These are phyloP conservation scores for Microsporum audouinii DNA, from an alignment of 2,329 filamentous ascomycete genomes.

Conservation along the genomic window DNA sequence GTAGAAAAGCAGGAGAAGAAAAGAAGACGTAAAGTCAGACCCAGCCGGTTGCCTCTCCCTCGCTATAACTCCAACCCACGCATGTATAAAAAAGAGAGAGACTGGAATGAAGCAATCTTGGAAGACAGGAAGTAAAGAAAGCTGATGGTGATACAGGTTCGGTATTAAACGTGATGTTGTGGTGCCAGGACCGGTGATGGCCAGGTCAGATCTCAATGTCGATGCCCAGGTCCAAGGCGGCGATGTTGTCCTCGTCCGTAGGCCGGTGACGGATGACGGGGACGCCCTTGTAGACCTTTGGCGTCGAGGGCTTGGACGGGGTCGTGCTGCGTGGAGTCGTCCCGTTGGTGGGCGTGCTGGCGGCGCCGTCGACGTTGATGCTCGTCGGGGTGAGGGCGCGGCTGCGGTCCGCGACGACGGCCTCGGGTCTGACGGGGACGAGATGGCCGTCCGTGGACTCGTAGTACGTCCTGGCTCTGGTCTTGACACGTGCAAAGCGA, in stretches of 20 bases:
- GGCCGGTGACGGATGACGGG: conserved; percentile 65
- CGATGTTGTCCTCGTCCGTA: conserved; percentile 88
- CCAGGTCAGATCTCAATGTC: conserved; percentile 54
- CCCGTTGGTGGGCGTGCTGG: conserved; percentile 43
- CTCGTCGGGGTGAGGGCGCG: conserved; percentile 36
- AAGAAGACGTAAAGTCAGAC: not conserved
- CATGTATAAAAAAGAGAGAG: not conserved
- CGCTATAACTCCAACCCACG: not conserved
- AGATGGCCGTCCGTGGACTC: conserved; percentile 44
- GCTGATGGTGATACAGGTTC: not conserved
- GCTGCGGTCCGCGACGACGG: conserved; percentile 35
- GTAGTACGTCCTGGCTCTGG: conserved; percentile 56
- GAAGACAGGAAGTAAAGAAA: not conserved
- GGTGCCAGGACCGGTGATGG: not conserved
- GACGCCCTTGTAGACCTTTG: conserved; percentile 37
- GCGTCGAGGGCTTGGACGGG: conserved; percentile 19
- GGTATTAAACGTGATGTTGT: not conserved
- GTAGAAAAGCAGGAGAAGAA: not conserved
- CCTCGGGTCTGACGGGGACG: conserved; percentile 35
- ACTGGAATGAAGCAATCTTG: not conserved
- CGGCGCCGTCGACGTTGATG: conserved; percentile 32
- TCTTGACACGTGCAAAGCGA: conserved; percentile 51
- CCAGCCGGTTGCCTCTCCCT: not conserved
- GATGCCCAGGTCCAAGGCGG: conserved; percentile 75
- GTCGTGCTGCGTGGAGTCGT: conserved; percentile 40